Percentiles rank a stretch among this genome's conserved stretches.
phyloP scores from a whole-genome alignment of 2,329 filamentous ascomycete species.

The Apiospora malaysiana region DNA sequence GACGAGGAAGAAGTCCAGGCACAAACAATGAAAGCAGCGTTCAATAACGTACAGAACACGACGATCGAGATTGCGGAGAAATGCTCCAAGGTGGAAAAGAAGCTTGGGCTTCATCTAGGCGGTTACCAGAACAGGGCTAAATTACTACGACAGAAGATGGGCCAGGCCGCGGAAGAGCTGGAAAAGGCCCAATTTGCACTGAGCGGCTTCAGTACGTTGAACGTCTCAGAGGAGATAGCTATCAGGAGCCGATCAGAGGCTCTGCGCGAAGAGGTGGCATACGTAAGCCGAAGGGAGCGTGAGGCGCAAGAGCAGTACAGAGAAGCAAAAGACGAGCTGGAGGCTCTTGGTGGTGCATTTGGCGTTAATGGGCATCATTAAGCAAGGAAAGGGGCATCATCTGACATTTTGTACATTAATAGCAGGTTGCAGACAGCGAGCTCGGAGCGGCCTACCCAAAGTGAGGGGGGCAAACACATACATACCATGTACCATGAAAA shows the following conservation, averaged over 20 bases:
- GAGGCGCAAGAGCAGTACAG: conserved; percentile 91
- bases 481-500: not conserved
- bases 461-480: not conserved
- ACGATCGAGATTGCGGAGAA: conserved; percentile 78
- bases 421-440: conserved; percentile 8
- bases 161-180: conserved; percentile 75
- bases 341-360: conserved; percentile 53
- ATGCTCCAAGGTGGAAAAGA: conserved; percentile 91
- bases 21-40: conserved; percentile 69
- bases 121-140: conserved; percentile 90
- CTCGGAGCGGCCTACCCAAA: not conserved
- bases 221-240: conserved; percentile 80
- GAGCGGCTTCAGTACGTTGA: conserved; percentile 75
- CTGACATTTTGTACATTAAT: conserved; percentile 14
- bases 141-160: conserved; percentile 78
- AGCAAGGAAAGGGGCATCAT: not conserved
- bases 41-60: conserved; percentile 78
- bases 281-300: conserved; percentile 80
- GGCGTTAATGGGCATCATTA: conserved; percentile 42
- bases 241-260: conserved; percentile 74
- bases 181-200: conserved; percentile 75
- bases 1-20: conserved; percentile 75
- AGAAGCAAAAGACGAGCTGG: conserved; percentile 77
- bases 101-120: conserved; percentile 83
- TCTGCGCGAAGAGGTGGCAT: conserved; percentile 82